A percentile compares a stretch with the other conserved stretches of the same genome.
phyloP scores from a whole-genome alignment of 2,329 filamentous ascomycete genomes.

The Macrophomina pseudophaseolina region DNA sequence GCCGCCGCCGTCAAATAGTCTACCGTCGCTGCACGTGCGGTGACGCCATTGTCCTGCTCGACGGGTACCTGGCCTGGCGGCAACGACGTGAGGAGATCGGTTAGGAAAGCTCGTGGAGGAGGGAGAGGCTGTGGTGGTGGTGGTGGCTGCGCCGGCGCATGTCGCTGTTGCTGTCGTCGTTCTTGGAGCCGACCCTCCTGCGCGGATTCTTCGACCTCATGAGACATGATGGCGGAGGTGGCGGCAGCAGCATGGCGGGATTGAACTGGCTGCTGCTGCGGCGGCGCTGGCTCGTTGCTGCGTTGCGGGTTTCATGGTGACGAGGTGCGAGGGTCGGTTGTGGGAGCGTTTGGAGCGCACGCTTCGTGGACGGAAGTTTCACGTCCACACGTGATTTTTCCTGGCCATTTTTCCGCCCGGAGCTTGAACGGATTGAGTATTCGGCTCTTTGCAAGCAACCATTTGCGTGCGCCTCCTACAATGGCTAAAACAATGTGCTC shows the following conservation, averaged over 20 bases:
- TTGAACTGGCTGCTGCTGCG: background rate
- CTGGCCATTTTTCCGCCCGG: no score
- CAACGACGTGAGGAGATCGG: constrained; percentile 39
- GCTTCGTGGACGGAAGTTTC: background rate
- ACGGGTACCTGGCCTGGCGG: constrained; percentile 13
- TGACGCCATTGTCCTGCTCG: background rate
- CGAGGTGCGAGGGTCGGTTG: background rate
- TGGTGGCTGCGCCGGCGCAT: background rate
- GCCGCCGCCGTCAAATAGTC: background rate
- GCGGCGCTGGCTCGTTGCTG: background rate
- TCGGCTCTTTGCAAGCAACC: background rate
- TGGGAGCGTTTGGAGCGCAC: background rate
- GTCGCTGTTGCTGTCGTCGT: background rate
- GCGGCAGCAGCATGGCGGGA: constrained; percentile 16
- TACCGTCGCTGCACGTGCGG: background rate
- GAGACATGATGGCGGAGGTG: constrained; percentile 15
- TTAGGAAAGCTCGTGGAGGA: constrained; percentile 40
- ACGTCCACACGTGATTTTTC: constrained; percentile 1
- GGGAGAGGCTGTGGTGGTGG: constrained; percentile 27
- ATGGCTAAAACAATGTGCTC: background rate
- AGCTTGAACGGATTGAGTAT: background rate
- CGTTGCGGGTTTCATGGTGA: constrained; percentile 22
- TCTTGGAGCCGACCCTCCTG: background rate
- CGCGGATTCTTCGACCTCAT: constrained; percentile 5
- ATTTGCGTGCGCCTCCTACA: background rate